Percentiles rank a stretch among this genome's conserved stretches.
phyloP scores from a whole-genome alignment of 768 basidiomycete genomes.

The Panaeolus cyanescens region DNA sequence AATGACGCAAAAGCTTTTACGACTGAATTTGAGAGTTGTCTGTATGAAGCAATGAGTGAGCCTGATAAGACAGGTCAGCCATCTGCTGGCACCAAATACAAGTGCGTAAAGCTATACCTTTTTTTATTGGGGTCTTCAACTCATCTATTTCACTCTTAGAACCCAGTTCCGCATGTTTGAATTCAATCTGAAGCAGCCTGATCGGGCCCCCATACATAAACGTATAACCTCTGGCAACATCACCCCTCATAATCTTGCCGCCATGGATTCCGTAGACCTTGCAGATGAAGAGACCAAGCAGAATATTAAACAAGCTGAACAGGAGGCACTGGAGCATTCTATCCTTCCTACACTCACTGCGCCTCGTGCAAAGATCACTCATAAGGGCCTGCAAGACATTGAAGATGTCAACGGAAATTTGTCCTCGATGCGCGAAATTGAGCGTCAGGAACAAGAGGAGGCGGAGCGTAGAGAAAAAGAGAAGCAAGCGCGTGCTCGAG shows the following conservation, averaged over 20 bases:
- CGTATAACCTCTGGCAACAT: slow-evolving; percentile 72
- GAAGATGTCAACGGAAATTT: slow-evolving; percentile 67
- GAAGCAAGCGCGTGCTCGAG: slow-evolving; percentile 58
- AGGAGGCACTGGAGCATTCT: slow-evolving; percentile 83
- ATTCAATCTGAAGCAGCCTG: slow-evolving; percentile 84
- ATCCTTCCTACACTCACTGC: slow-evolving; percentile 72
- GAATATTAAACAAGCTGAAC: slow-evolving; percentile 79
- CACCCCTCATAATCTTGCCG: slow-evolving; percentile 69
- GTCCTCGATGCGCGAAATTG: slow-evolving; percentile 43
- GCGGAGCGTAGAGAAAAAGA: slow-evolving; percentile 74
- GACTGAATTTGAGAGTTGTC: slow-evolving; percentile 69
- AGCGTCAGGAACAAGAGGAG: slow-evolving; percentile 60
- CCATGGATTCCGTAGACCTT: slow-evolving; percentile 87
- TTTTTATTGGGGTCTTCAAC: not conserved
- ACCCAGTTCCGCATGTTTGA: slow-evolving; percentile 89
- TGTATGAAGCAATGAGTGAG: slow-evolving; percentile 79
- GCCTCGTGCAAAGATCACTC: slow-evolving; percentile 82
- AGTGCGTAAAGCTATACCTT: slow-evolving; percentile 46
- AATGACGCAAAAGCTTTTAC: slow-evolving; percentile 66
- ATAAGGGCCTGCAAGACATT: slow-evolving; percentile 91
- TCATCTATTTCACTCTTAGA: slow-evolving; percentile 39
- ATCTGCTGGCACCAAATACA: slow-evolving; percentile 77
- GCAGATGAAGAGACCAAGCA: slow-evolving; percentile 86
- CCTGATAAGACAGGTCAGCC: slow-evolving; percentile 68
- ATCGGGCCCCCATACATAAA: slow-evolving; percentile 77